phyloP scores from a whole-genome alignment of 2,329 filamentous ascomycete genomes.

The Cladophialophora carrionii region DNA sequence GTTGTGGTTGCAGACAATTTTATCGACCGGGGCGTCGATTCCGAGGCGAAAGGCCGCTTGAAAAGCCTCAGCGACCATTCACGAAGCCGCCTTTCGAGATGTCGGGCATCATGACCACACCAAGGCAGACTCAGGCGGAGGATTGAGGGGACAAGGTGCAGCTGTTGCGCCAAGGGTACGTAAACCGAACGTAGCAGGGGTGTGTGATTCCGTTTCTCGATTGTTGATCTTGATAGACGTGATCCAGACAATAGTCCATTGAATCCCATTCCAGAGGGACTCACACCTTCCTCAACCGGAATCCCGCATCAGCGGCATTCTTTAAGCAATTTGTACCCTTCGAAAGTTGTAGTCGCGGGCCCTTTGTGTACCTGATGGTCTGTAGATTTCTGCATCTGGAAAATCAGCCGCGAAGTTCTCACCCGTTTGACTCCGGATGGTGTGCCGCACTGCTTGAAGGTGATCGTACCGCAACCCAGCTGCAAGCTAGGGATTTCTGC shows the following conservation, averaged over 20 bases:
- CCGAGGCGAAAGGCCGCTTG: conserved; percentile 3
- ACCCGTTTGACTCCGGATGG: background rate
- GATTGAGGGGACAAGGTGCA: conserved; percentile 2
- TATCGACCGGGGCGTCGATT: conserved; percentile 2
- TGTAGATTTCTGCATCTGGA: conserved; percentile 1
- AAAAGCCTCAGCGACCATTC: conserved; percentile 13
- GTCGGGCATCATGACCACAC: background rate
- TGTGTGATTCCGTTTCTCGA: conserved; percentile 7
- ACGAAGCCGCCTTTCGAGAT: background rate
- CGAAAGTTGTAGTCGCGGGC: background rate
- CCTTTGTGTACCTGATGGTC: background rate
- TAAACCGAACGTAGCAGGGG: background rate
- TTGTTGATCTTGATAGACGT: conserved; percentile 3
- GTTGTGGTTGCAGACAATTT: conserved; percentile 14
- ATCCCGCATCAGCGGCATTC: background rate
- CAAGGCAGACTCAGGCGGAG: conserved; percentile 14
- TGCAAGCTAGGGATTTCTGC: background rate
- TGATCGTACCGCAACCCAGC: background rate
- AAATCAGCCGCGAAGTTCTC: background rate
- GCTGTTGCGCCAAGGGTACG: background rate
- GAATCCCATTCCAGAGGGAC: conserved; percentile 2
- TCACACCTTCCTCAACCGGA: background rate
- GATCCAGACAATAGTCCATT: conserved; percentile 4
- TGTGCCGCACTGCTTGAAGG: background rate
- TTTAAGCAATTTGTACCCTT: background rate